Evolutionary conservation across 345 rosid species (phyloP), one percentile per base, ranked within the genome.

Genomic region (Sisymbrium altissimum): DNA sequence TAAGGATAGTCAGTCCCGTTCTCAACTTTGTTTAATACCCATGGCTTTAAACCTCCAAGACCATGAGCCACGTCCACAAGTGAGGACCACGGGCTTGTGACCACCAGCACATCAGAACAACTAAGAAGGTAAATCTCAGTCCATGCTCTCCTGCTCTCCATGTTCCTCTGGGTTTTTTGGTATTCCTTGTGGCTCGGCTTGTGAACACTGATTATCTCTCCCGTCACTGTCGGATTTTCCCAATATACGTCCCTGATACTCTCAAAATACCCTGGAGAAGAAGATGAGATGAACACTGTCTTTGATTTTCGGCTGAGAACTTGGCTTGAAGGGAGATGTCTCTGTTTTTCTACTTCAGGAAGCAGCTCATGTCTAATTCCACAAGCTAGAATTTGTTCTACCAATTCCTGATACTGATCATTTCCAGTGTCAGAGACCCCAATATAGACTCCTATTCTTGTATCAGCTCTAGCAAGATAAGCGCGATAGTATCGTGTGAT

Each of bases 41-140:
- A 81, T 25, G 82, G 78, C 55, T 40, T 81, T 21, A 78, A 44
- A 49, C 76, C 75, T 62, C 66, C 80, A 63, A 64, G 76, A 11
- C 76, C 75, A 21, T 70, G 66, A 66, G 80, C 78, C 27, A 74
- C 82, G 21, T 74, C 71, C 10, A 66, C 72, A 29, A 81, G 71
- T 18, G 80, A 74, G 30, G 80, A 75, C 75, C 72, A 19, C 8
- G 75, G 39, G 38, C 75, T 74, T 18, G 84, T 81, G 57, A 56
- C 40, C 18, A 81, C 56, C 45, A 81, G 46, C 33, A 53, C 74
- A 62, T 78, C 84, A 55, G 59, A 45, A 62, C 74, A 69, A 70
- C 82, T 81, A 11, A 78, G 72, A 25, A 81, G 82, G 73, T 81
- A 74, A 44, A 71, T 81, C 43, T 81, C 84, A 25, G 78, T 21